A percentile compares a stretch with the other conserved stretches of the same genome.
Evolutionary conservation across 208 protist species (phyloP).

Genomic region (Strigomonas galati): DNA sequence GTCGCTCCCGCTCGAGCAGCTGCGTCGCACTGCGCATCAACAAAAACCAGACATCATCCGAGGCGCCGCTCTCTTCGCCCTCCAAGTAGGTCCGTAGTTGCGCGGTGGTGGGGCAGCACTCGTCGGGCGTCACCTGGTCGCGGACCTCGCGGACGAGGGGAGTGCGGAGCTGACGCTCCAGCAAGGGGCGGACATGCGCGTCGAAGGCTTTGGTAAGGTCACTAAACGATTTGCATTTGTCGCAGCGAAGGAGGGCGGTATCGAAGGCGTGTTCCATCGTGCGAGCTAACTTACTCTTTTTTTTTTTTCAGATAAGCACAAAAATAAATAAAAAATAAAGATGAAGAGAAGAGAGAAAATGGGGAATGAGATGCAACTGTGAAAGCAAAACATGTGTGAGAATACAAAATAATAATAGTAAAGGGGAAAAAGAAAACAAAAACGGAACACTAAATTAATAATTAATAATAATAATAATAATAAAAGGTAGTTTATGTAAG

Average conservation of each 20-base stretch:
- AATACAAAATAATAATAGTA: neutral
- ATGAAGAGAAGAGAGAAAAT: slow-evolving; percentile 3
- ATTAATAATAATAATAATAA: neutral
- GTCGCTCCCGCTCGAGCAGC: slow-evolving; percentile 38
- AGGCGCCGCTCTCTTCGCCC: slow-evolving; percentile 3
- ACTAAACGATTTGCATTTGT: slow-evolving; percentile 24
- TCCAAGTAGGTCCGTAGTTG: slow-evolving; percentile 37
- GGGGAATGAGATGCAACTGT: neutral
- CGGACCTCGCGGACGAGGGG: slow-evolving; percentile 42
- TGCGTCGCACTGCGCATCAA: slow-evolving; percentile 42
- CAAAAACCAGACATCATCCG: slow-evolving; percentile 85
- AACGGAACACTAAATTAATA: neutral
- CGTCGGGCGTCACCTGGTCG: slow-evolving; percentile 64
- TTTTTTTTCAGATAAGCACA: neutral
- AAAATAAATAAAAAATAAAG: slow-evolving; percentile 15
- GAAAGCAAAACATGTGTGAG: neutral
- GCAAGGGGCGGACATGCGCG: slow-evolving; percentile 23
- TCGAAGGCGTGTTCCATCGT: slow-evolving; percentile 35
- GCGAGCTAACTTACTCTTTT: slow-evolving; percentile 1
- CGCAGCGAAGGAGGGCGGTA: slow-evolving; percentile 28
- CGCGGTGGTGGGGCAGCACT: slow-evolving; percentile 52
- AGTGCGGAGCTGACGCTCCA: slow-evolving; percentile 45
- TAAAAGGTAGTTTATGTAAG: neutral
- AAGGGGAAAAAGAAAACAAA: neutral
- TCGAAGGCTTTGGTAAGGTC: slow-evolving; percentile 13